These are phyloP conservation scores for Neurospora intermedia DNA, from an alignment of 495 filamentous ascomycete species.

Conservation along the genomic window DNA sequence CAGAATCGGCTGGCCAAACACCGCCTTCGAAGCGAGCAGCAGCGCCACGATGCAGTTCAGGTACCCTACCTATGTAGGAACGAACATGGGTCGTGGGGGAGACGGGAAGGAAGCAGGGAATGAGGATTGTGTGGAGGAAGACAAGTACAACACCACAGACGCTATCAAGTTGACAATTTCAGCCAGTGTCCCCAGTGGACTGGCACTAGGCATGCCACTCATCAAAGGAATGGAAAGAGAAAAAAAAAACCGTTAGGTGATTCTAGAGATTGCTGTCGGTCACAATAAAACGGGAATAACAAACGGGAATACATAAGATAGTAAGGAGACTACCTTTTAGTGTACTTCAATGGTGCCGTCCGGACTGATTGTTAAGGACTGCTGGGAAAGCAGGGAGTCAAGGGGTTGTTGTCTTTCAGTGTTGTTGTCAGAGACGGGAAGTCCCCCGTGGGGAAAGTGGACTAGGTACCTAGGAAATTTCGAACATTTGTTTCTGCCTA, in stretches of 20 bases:
- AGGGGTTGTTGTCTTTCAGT: background rate
- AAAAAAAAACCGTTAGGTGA: background rate
- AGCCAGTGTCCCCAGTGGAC: background rate
- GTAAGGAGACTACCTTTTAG: background rate
- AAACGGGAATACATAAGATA: background rate
- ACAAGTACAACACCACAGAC: background rate
- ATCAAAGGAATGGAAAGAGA: background rate
- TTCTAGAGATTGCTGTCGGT: background rate
- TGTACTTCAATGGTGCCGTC: background rate
- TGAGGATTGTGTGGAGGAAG: background rate
- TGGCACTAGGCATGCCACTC: background rate
- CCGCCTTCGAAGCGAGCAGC: background rate
- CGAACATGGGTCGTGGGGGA: background rate
- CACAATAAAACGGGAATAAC: background rate
- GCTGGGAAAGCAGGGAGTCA: background rate
- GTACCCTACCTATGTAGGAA: background rate
- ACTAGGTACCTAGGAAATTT: background rate
- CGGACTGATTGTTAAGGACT: background rate
- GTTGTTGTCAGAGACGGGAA: background rate
- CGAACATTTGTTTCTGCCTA: background rate
- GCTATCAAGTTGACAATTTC: background rate
- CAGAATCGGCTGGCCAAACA: background rate
- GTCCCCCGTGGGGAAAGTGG: background rate
- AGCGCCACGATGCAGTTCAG: background rate
- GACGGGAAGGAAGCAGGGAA: background rate